Evolutionary conservation across 2,329 filamentous ascomycete species (phyloP), one percentile per base, ranked within the genome.

Genomic region (Verticillium dahliae): DNA sequence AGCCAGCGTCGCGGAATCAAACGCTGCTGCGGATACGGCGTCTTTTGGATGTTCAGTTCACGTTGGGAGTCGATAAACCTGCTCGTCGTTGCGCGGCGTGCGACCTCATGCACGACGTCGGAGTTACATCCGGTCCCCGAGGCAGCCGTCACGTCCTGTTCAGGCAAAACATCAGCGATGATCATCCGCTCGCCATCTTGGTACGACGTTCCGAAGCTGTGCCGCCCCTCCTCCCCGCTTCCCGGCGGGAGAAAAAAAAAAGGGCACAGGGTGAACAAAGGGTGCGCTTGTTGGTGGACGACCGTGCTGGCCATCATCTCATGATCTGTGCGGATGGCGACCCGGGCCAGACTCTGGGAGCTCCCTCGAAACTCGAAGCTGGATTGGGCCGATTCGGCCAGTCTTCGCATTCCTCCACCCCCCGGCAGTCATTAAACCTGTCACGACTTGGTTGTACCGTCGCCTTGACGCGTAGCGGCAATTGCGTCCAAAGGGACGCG

Each of bases 341-440:
- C 45, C 45, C 45, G 9, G n/a, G 18, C n/a, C 45, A 52, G 45
- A n/a, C 45, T 27, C 22, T 22, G 15, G 22, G 3, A 52, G 18
- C 45, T 52, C 45, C 55, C 55, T 38, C 27, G 55, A 38, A 37
- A 57, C 55, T 11, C n/a, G 33, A 31, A 57, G 35, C 34, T 39
- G 38, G n/a, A 33, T 58, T 50, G 38, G 38, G 57, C 57, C 57
- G 57, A 58, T 33, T 50, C 57, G 57, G 57, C 57, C 57, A 39
- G 22, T 58, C 57, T 33, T 58, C 57, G 31, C 57, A 58, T 50
- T 39, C 56, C 34, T 58, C 34, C 22, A 18, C 15, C n/a, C 18
- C 39, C 45, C 45, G 45, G 45, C 45, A 52, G 45, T 52, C 45
- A 52, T 52, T 22, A 10, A 22, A 31, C 45, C 22, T 18, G 45